Evolutionary conservation across 129 eudicot genomes (phyloP).

Genomic region (Saposhnikovia divaricata): DNA sequence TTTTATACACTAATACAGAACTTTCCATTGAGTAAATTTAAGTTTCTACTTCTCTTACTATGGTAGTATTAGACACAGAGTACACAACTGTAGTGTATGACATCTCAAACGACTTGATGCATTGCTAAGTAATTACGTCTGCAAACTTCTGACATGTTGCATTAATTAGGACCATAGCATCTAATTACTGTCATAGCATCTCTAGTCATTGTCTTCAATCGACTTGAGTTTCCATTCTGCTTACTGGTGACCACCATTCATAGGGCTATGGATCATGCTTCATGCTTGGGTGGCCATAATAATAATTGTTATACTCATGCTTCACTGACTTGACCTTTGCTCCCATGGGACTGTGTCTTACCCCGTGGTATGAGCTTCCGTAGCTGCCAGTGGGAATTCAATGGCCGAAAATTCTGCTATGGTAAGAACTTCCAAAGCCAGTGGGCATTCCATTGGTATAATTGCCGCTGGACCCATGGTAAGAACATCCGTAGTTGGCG

Average conservation of each 20-base stretch:
- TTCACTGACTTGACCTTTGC: slow-evolving; percentile 1
- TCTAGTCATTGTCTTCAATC: slow-evolving; percentile 33
- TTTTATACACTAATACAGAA: neutral
- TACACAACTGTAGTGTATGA: neutral
- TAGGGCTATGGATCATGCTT: slow-evolving; percentile 9
- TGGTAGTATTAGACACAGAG: neutral
- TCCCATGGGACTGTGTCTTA: slow-evolving; percentile 19
- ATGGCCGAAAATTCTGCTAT: neutral
- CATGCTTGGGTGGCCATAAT: slow-evolving; percentile 23
- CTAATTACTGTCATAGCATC: neutral
- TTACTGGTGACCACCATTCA: slow-evolving; percentile 24
- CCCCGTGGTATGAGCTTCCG: slow-evolving; percentile 20
- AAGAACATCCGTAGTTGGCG: slow-evolving; percentile 17
- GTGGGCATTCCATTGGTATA: slow-evolving; percentile 6
- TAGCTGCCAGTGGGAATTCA: slow-evolving; percentile 18
- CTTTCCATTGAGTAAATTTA: too few relatives aligned
- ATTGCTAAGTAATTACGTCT: neutral
- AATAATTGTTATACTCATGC: slow-evolving; percentile 16
- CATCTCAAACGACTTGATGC: neutral
- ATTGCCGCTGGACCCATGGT: slow-evolving; percentile 11
- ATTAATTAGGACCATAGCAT: neutral
- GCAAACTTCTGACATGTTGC: slow-evolving; percentile 15
- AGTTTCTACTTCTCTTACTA: neutral
- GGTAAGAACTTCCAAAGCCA: slow-evolving; percentile 20
- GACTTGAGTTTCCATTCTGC: slow-evolving; percentile 33